phyloP scores from a whole-genome alignment of 768 basidiomycete genomes.

The Boletus subparvulus region DNA sequence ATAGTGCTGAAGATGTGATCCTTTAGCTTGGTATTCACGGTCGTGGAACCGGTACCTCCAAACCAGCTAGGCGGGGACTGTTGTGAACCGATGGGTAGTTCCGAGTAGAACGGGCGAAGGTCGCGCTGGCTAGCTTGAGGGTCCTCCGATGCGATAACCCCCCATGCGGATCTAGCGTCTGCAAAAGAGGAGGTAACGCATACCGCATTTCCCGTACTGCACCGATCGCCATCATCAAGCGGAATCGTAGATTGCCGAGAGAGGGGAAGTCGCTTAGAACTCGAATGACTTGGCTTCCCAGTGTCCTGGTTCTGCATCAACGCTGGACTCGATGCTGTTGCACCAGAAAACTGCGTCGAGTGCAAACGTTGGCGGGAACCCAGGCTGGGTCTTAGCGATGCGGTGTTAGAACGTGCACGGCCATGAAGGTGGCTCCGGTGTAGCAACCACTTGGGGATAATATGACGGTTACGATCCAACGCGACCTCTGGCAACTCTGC shows the following conservation, averaged over 20 bases:
- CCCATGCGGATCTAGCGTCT: slow-evolving; percentile 19
- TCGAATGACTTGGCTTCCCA: slow-evolving; percentile 3
- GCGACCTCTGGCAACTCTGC: slow-evolving; percentile 94
- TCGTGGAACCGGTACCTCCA: slow-evolving; percentile 88
- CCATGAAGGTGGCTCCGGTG: slow-evolving; percentile 48
- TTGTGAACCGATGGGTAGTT: slow-evolving; percentile 33
- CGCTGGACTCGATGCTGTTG: slow-evolving; percentile 71
- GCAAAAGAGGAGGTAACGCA: slow-evolving; percentile 31
- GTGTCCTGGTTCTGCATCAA: slow-evolving; percentile 41
- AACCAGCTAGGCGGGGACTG: slow-evolving; percentile 55
- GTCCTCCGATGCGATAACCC: slow-evolving; percentile 27
- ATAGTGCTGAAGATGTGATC: slow-evolving; percentile 95
- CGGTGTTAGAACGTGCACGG: slow-evolving; percentile 46
- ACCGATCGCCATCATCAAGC: slow-evolving; percentile 43
- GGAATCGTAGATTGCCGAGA: slow-evolving; percentile 39
- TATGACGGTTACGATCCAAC: slow-evolving; percentile 91
- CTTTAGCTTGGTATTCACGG: slow-evolving; percentile 90
- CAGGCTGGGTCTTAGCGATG: slow-evolving; percentile 27
- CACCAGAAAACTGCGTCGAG: slow-evolving; percentile 45
- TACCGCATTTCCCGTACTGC: slow-evolving; percentile 40
- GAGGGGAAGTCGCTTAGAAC: slow-evolving; percentile 41
- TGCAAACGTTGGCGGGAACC: slow-evolving; percentile 38
- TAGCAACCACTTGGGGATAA: slow-evolving; percentile 92
- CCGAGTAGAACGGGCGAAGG: slow-evolving; percentile 43
- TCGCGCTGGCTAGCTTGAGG: slow-evolving; percentile 26